Percentiles rank a stretch among this genome's conserved stretches.
phyloP scores from a whole-genome alignment of 345 rosid genomes.

The Syzygium jambos region DNA sequence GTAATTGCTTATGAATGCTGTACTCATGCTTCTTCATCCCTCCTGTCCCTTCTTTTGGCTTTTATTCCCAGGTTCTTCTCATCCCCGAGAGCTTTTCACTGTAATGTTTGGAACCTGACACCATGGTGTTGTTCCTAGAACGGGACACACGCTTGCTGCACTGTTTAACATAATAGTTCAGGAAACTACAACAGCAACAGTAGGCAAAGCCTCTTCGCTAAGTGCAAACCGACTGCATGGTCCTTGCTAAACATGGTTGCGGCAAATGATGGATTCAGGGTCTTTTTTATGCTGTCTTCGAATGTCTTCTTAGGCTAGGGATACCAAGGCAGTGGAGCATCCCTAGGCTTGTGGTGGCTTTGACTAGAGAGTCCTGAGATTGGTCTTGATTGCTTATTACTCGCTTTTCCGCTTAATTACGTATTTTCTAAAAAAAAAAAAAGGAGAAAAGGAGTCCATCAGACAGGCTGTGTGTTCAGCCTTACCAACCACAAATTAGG shows the following conservation, averaged over 20 bases:
- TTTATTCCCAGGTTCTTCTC: not conserved
- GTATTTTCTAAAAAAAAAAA: not conserved
- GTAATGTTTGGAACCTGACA: not conserved
- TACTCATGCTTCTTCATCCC: not conserved
- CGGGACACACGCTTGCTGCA: not conserved
- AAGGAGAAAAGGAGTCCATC: not conserved
- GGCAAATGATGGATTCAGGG: not conserved
- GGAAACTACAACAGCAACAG: not conserved
- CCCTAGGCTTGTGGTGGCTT: conserved; percentile 14
- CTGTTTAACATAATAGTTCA: not conserved
- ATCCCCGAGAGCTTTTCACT: not conserved
- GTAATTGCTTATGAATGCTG: not conserved
- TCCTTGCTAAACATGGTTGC: not conserved
- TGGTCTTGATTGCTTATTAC: not conserved
- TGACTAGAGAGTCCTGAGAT: conserved; percentile 9
- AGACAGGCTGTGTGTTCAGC: not conserved
- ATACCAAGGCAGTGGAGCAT: conserved; percentile 20
- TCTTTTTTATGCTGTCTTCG: not conserved
- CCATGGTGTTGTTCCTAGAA: not conserved
- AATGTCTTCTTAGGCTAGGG: not conserved
- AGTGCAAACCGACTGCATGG: too few relatives aligned
- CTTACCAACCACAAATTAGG: not conserved
- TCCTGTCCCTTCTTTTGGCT: not conserved
- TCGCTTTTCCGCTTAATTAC: not conserved
- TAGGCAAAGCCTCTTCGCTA: not conserved